phyloP scores from a whole-genome alignment of 2,329 filamentous ascomycete genomes.

The Hypoxylon sp. region DNA sequence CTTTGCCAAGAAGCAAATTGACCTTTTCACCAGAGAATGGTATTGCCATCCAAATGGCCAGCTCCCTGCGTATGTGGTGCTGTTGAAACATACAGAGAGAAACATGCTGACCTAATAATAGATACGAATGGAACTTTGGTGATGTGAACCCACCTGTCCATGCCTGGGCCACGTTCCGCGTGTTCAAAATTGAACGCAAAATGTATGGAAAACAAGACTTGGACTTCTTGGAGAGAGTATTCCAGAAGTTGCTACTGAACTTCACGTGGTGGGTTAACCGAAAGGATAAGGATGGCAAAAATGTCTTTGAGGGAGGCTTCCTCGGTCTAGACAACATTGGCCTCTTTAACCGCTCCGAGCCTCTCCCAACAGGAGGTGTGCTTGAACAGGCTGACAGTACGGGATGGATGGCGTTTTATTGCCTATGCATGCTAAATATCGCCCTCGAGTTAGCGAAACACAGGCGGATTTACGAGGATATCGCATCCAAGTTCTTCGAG shows the following conservation, averaged over 20 bases:
- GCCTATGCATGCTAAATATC: slow-evolving; percentile 96
- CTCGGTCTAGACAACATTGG: slow-evolving; percentile 97
- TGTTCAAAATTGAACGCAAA: slow-evolving; percentile 98
- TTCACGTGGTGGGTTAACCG: slow-evolving; percentile 99
- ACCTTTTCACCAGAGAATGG: slow-evolving; percentile 96
- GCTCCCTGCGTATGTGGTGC: slow-evolving; percentile 78
- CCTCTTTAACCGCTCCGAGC: slow-evolving; percentile 96
- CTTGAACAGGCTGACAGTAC: slow-evolving; percentile 98
- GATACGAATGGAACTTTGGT: slow-evolving; percentile 95
- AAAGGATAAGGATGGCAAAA: slow-evolving; percentile 94
- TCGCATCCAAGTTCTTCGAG: slow-evolving; percentile 98
- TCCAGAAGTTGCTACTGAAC: slow-evolving; percentile 95
- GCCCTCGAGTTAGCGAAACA: slow-evolving; percentile 95
- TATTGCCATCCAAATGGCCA: slow-evolving; percentile 99
- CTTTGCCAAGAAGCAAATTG: slow-evolving; percentile 97
- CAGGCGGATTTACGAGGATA: slow-evolving; percentile 93
- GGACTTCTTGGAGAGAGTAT: slow-evolving; percentile 95
- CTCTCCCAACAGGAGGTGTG: slow-evolving; percentile 91
- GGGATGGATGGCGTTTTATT: slow-evolving; percentile 99
- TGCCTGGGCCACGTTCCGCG: slow-evolving; percentile 94
- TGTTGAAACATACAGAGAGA: background rate
- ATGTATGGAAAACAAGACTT: slow-evolving; percentile 95
- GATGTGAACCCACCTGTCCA: slow-evolving; percentile 98
- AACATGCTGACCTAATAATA: slow-evolving; percentile 50
- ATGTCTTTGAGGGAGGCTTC: slow-evolving; percentile 97